These are phyloP conservation scores for Apiospora koreana DNA, from an alignment of 2,329 filamentous ascomycete genomes.

Conservation along the genomic window DNA sequence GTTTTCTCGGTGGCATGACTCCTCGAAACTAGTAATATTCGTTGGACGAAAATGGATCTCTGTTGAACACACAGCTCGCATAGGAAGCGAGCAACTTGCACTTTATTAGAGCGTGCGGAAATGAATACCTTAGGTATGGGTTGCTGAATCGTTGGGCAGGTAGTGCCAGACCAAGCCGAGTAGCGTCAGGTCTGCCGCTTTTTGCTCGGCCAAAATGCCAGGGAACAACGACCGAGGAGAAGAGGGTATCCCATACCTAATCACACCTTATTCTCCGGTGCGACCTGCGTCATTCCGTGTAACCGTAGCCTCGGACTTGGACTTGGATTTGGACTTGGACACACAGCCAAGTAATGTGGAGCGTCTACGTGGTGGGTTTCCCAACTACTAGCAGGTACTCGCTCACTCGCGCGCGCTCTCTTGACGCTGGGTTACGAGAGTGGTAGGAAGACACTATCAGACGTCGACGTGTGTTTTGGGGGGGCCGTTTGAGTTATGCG, in stretches of 20 bases:
- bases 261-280: background rate
- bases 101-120: background rate
- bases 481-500: background rate
- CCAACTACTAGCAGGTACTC: background rate
- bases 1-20: background rate
- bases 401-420: background rate
- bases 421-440: background rate
- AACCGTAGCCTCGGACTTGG: background rate
- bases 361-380: background rate
- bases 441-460: background rate
- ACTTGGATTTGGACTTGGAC: too few relatives aligned
- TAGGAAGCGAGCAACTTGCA: background rate
- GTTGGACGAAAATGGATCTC: background rate
- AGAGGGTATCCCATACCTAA: background rate
- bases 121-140: background rate
- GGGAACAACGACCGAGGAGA: background rate
- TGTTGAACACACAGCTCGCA: background rate
- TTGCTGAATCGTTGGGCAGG: background rate
- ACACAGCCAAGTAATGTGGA: constrained; percentile 2
- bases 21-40: background rate
- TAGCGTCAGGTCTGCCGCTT: background rate
- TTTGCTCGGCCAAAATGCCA: constrained; percentile 3
- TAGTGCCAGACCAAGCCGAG: background rate
- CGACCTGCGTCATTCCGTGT: constrained; percentile 8
- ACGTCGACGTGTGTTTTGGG: background rate